These are phyloP conservation scores for Acorus gramineus DNA, from an alignment of 106 monocot genomes.

Conservation along the genomic window DNA sequence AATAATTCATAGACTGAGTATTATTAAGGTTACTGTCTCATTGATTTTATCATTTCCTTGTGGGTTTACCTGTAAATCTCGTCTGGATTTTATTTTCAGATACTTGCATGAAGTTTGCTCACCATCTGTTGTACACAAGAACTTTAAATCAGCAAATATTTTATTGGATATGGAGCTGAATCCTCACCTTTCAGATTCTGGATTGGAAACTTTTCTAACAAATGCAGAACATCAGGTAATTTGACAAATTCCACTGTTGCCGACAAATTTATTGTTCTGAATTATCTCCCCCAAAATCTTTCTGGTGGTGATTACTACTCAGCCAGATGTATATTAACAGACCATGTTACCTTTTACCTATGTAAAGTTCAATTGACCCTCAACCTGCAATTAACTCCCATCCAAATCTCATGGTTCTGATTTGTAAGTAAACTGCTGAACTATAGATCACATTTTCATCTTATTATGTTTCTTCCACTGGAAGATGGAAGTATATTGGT, in stretches of 20 bases:
- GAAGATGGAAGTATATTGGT: too few relatives aligned
- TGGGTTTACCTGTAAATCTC: too few relatives aligned
- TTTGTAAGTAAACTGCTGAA: background rate
- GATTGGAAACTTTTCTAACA: conserved; percentile 52
- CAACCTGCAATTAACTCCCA: too few relatives aligned
- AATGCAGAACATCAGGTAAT: conserved; percentile 58
- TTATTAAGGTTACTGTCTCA: too few relatives aligned
- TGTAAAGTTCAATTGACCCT: too few relatives aligned
- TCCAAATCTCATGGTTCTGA: background rate
- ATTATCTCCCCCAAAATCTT: too few relatives aligned
- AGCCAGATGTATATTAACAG: too few relatives aligned
- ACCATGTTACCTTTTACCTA: too few relatives aligned
- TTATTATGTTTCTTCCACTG: background rate
- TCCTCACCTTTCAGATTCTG: conserved; percentile 85
- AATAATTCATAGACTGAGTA: too few relatives aligned
- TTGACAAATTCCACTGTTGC: background rate
- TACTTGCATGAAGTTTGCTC: conserved; percentile 93
- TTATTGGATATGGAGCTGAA: conserved; percentile 72
- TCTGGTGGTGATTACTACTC: too few relatives aligned
- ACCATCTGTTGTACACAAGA: conserved; percentile 75
- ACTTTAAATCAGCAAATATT: conserved; percentile 87
- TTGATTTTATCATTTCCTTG: too few relatives aligned
- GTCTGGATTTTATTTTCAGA: conserved; percentile 19
- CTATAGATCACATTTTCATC: background rate
- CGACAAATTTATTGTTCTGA: too few relatives aligned